Evolutionary conservation across 2,329 filamentous ascomycete genomes (phyloP).

Genomic region (Tolypocladium ophioglossoides): DNA sequence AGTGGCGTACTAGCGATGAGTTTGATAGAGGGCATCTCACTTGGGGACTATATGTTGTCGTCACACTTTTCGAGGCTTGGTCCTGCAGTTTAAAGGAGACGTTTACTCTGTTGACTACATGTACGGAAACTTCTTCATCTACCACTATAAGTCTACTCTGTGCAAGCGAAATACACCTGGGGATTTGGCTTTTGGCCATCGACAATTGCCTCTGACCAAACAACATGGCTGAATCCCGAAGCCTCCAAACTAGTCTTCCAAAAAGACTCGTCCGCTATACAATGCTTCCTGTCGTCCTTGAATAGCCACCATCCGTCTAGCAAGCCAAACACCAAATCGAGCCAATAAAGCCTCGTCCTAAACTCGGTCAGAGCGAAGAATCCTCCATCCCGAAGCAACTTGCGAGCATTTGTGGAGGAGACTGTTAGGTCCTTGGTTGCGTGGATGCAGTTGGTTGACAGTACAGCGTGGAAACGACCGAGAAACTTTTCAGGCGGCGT

Average conservation of each 20-base stretch:
- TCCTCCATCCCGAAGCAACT: background rate
- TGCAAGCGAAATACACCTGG: background rate
- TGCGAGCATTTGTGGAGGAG: background rate
- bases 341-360: background rate
- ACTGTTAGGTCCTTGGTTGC: background rate
- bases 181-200: background rate
- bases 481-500: background rate
- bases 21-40: too few relatives aligned
- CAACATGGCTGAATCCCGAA: background rate
- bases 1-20: too few relatives aligned
- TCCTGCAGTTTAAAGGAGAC: too few relatives aligned
- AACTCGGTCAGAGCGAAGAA: background rate
- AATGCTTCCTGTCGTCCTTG: background rate
- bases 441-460: background rate
- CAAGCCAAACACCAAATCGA: background rate
- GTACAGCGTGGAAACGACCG: background rate
- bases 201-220: background rate
- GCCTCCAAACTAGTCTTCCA: background rate
- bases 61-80: too few relatives aligned
- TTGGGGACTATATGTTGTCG: too few relatives aligned
- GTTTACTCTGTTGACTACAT: too few relatives aligned
- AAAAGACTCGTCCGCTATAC: background rate
- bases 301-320: background rate
- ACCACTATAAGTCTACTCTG: background rate
- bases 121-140: too few relatives aligned